phyloP scores from a whole-genome alignment of 1,139 yeast species.

The Taphrina betulina region DNA sequence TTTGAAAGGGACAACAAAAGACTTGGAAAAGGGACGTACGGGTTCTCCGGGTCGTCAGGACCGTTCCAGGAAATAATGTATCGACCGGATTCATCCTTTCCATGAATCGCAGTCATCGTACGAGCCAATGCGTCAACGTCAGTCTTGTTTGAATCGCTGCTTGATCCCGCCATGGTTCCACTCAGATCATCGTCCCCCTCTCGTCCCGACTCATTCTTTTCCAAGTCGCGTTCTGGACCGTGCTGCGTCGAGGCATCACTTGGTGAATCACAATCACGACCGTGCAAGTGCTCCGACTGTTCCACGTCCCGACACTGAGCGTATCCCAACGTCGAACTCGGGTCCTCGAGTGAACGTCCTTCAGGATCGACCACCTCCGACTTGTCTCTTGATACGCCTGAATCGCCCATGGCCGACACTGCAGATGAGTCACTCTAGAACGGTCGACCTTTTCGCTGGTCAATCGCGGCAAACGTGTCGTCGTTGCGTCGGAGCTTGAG shows the following conservation, averaged over 20 bases:
- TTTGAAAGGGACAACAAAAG: neutral
- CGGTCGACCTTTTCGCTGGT: too few relatives aligned
- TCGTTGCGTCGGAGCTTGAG: too few relatives aligned
- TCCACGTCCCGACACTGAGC: slow-evolving; percentile 7
- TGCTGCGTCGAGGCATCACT: neutral
- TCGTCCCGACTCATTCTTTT: neutral
- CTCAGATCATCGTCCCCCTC: neutral
- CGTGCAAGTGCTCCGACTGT: neutral
- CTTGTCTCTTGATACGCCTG: too few relatives aligned
- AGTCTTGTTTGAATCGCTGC: too few relatives aligned
- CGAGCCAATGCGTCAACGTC: slow-evolving; percentile 1
- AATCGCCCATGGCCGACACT: too few relatives aligned
- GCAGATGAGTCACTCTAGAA: too few relatives aligned
- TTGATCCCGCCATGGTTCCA: slow-evolving; percentile 3
- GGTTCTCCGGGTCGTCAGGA: slow-evolving; percentile 10
- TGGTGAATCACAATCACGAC: neutral
- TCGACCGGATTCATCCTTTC: slow-evolving; percentile 10
- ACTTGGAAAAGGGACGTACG: neutral
- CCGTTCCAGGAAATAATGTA: slow-evolving; percentile 15
- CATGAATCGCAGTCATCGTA: slow-evolving; percentile 8
- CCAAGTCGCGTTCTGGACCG: slow-evolving; percentile 1
- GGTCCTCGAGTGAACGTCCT: neutral
- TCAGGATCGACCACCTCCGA: too few relatives aligned
- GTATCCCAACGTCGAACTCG: slow-evolving; percentile 1
- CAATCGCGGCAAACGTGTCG: too few relatives aligned